Conservation (phyloP, 345 rosid species). For the Pistacia integerrima region DNA sequence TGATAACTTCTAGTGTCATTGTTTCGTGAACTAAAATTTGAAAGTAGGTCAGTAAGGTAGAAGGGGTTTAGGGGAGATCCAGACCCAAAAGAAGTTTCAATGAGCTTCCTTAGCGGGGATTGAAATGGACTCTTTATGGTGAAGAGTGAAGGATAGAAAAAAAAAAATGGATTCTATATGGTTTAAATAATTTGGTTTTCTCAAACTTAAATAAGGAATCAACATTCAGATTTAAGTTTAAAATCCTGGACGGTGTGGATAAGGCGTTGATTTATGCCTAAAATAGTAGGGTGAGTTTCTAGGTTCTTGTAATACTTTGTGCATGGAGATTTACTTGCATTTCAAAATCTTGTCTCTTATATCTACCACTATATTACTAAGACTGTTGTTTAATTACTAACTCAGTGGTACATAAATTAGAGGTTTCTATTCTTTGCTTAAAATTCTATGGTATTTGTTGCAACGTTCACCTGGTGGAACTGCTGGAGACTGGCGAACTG, state of each 20-base stretch:
- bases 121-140: background rate
- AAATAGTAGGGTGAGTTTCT: background rate
- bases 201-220: background rate
- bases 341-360: background rate
- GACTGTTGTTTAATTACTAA: background rate
- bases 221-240: background rate
- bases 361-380: background rate
- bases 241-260: background rate
- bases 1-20: background rate
- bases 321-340: background rate
- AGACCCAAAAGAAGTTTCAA: background rate
- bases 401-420: background rate
- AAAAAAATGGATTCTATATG: background rate
- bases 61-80: background rate
- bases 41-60: background rate
- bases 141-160: background rate
- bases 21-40: background rate
- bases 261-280: background rate
- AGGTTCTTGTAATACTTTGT: background rate
- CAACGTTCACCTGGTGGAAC: conserved; percentile 93
- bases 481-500: conserved; percentile 65
- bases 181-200: background rate
- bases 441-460: background rate
- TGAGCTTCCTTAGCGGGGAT: background rate
- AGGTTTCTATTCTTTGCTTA: background rate